phyloP scores from a whole-genome alignment of 768 basidiomycete species.

The Dioszegia aurantiaca region DNA sequence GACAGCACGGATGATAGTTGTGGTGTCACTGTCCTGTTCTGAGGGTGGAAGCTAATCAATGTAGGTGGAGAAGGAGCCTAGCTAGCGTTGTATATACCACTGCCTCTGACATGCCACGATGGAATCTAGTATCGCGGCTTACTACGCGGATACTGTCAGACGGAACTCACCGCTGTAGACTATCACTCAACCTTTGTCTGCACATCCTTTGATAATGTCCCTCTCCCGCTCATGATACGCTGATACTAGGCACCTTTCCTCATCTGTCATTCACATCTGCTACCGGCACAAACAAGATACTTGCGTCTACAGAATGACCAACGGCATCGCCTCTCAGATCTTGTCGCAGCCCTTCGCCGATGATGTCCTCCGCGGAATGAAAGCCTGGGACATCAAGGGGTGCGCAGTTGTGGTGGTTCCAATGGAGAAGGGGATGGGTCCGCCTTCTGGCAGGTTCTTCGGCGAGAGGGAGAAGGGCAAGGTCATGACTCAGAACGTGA shows the following conservation, averaged over 20 bases:
- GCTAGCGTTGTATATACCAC: conserved; percentile 2
- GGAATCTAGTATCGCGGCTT: too few species aligned
- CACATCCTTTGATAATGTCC: neutral
- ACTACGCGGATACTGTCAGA: too few species aligned
- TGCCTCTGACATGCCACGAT: neutral
- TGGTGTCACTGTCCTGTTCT: too few species aligned
- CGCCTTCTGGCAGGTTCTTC: conserved; percentile 5
- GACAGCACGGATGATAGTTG: too few species aligned
- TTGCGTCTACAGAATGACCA: neutral
- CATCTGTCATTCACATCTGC: neutral
- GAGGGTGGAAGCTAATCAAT: too few species aligned
- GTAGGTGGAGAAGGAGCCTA: conserved; percentile 14
- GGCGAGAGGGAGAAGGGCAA: conserved; percentile 1
- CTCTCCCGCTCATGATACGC: neutral
- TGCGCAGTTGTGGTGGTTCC: conserved; percentile 11
- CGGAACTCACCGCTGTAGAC: too few species aligned
- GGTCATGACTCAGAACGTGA: conserved; percentile 1
- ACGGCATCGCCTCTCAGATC: neutral
- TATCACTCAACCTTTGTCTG: neutral
- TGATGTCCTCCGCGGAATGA: neutral
- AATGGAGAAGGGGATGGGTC: conserved; percentile 9
- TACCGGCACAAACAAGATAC: too few species aligned
- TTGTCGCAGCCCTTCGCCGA: neutral
- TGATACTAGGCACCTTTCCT: neutral
- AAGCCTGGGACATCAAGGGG: conserved; percentile 2